Evolutionary conservation across 345 rosid genomes (phyloP), one percentile per base, ranked within the genome.

Genomic region (Gossypium mustelinum): DNA sequence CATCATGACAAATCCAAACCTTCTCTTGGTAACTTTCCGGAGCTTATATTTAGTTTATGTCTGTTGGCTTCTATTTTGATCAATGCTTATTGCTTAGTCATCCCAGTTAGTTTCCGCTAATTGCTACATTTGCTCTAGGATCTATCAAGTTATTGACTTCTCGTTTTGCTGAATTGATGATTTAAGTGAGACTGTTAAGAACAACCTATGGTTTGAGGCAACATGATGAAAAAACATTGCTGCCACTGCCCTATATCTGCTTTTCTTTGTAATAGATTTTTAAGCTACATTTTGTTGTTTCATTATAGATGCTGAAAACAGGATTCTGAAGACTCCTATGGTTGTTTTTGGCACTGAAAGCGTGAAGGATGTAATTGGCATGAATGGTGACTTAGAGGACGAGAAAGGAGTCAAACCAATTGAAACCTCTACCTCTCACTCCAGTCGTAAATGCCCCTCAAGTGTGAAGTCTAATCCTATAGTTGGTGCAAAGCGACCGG

Each of bases 401-500:
- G 82, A 84, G 79, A 80, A 76, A 68, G 74, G 57, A 18, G 66
- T 25, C 9, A 87, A 82, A 79, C 55, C 85, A 1, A 57, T 81
- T 79, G 84, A 85, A 81, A 59, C 77, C 27, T 78, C 88, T 73
- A 56, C 59, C 77, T 66, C 78, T 76, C 69, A 10, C n/a, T 70
- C 62, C 73, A 48, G 70, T 60, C 71, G 81, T 73, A 82, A 73
- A 66, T 70, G 78, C 44, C 83, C 77, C 9, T 54, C 84, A 56
- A 81, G 72, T 66, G 56, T 70, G 77, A 89, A 86, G 83, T 78
- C 84, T 48, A 57, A 77, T 45, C 80, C 84, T 29, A 39, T 81
- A 50, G 82, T 75, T 17, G 94, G 98, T 51, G 68, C 57, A 73
- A 94, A 92, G 86, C 85, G 93, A 55, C 78, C 85, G 71, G 90